phyloP scores from a whole-genome alignment of 805 yeast species.

The Isabelozyma gotoi region DNA sequence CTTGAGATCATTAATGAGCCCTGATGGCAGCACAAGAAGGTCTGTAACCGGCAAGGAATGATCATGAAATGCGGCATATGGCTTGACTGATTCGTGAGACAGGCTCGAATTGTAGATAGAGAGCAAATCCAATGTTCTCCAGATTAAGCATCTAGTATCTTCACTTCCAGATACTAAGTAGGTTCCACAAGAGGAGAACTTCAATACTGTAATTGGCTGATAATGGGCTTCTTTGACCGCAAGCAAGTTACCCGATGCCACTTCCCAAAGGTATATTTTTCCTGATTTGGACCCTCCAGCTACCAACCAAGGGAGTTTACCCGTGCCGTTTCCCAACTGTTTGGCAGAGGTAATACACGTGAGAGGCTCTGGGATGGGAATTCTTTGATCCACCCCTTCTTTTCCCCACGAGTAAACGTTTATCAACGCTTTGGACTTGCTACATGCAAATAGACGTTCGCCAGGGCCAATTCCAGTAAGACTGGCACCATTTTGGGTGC shows the following conservation, averaged over 20 bases:
- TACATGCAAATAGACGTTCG: slow-evolving; percentile 60
- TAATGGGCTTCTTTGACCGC: slow-evolving; percentile 81
- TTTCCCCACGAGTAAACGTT: slow-evolving; percentile 72
- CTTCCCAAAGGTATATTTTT: slow-evolving; percentile 80
- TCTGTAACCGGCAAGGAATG: slow-evolving; percentile 57
- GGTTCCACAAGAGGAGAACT: slow-evolving; percentile 61
- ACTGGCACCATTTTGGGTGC: slow-evolving; percentile 45
- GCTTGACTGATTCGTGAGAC: slow-evolving; percentile 45
- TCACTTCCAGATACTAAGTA: slow-evolving; percentile 73
- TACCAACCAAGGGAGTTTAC: slow-evolving; percentile 54
- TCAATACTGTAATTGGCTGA: slow-evolving; percentile 64
- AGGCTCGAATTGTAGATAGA: slow-evolving; percentile 24
- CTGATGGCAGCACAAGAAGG: slow-evolving; percentile 46
- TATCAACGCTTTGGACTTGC: slow-evolving; percentile 69
- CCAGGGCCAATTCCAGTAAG: slow-evolving; percentile 48
- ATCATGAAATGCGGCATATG: slow-evolving; percentile 59
- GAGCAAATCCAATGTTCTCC: slow-evolving; percentile 67
- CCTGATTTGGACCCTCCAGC: slow-evolving; percentile 80
- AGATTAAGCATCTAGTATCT: slow-evolving; percentile 76
- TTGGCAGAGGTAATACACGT: slow-evolving; percentile 44
- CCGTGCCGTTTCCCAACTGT: neutral
- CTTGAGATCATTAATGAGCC: slow-evolving; percentile 57
- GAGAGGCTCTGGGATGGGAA: slow-evolving; percentile 82
- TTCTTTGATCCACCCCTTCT: slow-evolving; percentile 71
- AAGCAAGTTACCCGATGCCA: slow-evolving; percentile 71